Conservation (phyloP, 2,329 filamentous ascomycete genomes). For the Trichoderma lentiforme region DNA sequence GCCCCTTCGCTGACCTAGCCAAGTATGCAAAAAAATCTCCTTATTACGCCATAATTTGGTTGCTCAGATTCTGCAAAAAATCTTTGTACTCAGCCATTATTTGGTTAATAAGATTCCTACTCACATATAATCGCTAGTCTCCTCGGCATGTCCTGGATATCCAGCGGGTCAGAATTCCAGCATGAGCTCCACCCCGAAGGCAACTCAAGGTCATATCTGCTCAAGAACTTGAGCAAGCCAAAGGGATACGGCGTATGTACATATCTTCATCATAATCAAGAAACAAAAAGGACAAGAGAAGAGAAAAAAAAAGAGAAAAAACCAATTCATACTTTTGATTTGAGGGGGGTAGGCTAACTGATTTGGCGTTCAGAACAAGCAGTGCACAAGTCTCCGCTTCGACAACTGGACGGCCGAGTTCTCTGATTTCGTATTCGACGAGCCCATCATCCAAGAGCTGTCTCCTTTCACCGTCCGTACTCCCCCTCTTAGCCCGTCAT, state of each 20-base stretch:
- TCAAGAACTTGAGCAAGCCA: slow-evolving; percentile 16
- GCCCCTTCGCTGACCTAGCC: slow-evolving; percentile 13
- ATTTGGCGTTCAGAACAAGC: slow-evolving; percentile 5
- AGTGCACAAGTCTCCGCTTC: slow-evolving; percentile 15
- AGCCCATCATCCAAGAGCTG: slow-evolving; percentile 14
- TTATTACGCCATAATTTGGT: slow-evolving; percentile 13
- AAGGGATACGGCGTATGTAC: slow-evolving; percentile 15
- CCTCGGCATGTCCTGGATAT: slow-evolving; percentile 17
- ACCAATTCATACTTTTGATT: neutral
- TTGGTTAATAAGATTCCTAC: slow-evolving; percentile 9
- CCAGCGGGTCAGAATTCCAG: slow-evolving; percentile 13
- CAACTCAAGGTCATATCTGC: slow-evolving; percentile 10
- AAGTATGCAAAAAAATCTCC: slow-evolving; percentile 13
- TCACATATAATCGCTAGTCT: slow-evolving; percentile 13
- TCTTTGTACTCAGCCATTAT: slow-evolving; percentile 7
- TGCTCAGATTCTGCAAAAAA: slow-evolving; percentile 10
- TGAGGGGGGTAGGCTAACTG: neutral
- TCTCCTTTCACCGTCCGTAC: slow-evolving; percentile 10
- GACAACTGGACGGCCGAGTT: slow-evolving; percentile 16
- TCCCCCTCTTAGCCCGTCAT: neutral
- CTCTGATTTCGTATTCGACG: slow-evolving; percentile 14
- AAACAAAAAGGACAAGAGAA: neutral
- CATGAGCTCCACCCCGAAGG: slow-evolving; percentile 12
- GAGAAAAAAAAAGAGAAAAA: neutral
- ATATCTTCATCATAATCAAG: neutral